A percentile compares a stretch with the other conserved stretches of the same genome.
These are phyloP conservation scores for Simmondsia chinensis DNA, from an alignment of 148 eudicot species.

Conservation along the genomic window DNA sequence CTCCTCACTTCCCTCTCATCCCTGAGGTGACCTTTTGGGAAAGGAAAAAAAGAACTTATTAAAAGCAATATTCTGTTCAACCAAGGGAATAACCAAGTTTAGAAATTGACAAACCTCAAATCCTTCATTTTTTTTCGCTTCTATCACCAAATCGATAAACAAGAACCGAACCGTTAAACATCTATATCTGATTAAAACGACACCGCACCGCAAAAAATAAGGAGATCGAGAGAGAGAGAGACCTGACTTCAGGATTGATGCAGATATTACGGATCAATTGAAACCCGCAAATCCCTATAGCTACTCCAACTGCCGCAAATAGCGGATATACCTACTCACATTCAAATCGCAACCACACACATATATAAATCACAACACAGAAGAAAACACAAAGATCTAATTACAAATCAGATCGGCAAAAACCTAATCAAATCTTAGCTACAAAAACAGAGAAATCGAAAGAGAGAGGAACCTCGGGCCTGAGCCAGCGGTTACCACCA, in stretches of 20 bases:
- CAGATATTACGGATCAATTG: conserved; percentile 66
- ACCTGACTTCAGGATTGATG: conserved; percentile 88
- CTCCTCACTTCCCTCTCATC: too few relatives aligned
- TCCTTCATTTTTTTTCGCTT: too few relatives aligned
- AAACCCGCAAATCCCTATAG: conserved; percentile 71
- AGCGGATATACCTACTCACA: conserved; percentile 55
- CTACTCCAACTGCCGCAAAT: conserved; percentile 65
- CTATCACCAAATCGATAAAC: too few relatives aligned
- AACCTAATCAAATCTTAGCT: neutral
- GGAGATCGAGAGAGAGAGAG: neutral
- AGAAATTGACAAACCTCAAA: too few relatives aligned
- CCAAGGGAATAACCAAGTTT: too few relatives aligned
- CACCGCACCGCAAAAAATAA: neutral
- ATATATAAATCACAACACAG: conserved; percentile 15
- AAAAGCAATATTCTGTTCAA: too few relatives aligned
- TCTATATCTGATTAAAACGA: too few relatives aligned
- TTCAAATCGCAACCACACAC: neutral
- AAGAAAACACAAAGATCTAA: too few relatives aligned
- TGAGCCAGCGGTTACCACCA: conserved; percentile 47
- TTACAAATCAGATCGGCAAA: neutral
- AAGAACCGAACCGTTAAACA: too few relatives aligned
- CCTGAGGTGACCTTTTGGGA: too few relatives aligned
- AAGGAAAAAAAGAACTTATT: too few relatives aligned
- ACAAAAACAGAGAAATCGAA: neutral
- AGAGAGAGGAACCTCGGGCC: conserved; percentile 60